phyloP scores from a whole-genome alignment of 805 yeast genomes.

The Yamadazyma phyllophila region DNA sequence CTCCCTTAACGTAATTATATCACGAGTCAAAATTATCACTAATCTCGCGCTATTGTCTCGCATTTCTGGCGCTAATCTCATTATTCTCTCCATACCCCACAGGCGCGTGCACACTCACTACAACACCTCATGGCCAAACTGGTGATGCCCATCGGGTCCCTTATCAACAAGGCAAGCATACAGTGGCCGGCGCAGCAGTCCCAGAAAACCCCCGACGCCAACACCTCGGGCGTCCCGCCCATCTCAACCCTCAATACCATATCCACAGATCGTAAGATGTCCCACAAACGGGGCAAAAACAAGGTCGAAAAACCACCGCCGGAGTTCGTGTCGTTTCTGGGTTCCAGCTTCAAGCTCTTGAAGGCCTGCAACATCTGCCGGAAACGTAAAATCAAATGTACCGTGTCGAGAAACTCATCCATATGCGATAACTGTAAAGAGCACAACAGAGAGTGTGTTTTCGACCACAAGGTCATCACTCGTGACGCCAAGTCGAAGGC shows the following conservation, averaged over 20 bases:
- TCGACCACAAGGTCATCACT: constrained; percentile 17
- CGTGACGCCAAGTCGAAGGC: constrained; percentile 1
- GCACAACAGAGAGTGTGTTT: constrained; percentile 16
- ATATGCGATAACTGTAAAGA: constrained; percentile 18
- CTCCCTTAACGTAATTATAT: too few species aligned
- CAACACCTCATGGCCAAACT: constrained; percentile 3
- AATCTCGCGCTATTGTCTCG: too few species aligned
- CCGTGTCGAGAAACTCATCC: constrained; percentile 3
- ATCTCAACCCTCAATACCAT: too few species aligned
- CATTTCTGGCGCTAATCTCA: too few species aligned
- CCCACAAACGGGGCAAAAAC: too few species aligned
- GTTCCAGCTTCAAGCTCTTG: constrained; percentile 16
- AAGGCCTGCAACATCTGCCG: constrained; percentile 22
- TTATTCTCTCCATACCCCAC: too few species aligned
- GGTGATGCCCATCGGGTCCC: constrained; percentile 5
- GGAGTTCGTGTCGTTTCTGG: not conserved
- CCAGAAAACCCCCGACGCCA: not conserved
- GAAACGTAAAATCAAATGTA: constrained; percentile 20
- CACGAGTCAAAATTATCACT: too few species aligned
- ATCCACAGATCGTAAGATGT: too few species aligned
- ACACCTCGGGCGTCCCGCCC: too few species aligned
- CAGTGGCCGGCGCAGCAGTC: not conserved
- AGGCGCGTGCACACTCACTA: not conserved
- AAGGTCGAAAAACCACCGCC: too few species aligned
- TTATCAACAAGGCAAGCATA: not conserved